phyloP scores from a whole-genome alignment of 805 yeast genomes.

The Wickerhamomyces subpelliculosus region DNA sequence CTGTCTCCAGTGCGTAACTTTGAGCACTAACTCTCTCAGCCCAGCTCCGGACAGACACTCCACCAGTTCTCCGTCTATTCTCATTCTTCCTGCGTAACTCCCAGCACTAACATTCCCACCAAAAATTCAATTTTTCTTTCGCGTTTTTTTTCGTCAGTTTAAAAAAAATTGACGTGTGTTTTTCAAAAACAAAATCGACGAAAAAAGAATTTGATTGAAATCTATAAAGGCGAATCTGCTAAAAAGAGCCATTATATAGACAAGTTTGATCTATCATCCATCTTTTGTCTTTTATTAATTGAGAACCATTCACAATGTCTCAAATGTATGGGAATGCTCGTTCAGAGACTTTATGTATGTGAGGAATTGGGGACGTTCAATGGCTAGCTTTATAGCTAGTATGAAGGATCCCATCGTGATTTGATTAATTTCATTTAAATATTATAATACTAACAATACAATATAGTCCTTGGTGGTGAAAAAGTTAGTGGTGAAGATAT shows the following conservation, averaged over 20 bases:
- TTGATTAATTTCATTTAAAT: too few species aligned
- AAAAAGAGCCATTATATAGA: too few species aligned
- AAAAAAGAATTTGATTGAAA: background rate
- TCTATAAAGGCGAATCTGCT: slow-evolving; percentile 2
- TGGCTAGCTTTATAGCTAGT: too few species aligned
- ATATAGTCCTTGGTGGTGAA: slow-evolving; percentile 80
- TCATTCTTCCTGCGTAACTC: background rate
- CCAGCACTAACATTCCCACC: background rate
- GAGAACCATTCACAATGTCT: slow-evolving; percentile 31
- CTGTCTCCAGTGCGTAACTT: background rate
- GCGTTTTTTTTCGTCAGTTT: background rate
- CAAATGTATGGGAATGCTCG: slow-evolving; percentile 73
- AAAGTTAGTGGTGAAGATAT: slow-evolving; percentile 94
- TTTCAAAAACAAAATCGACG: background rate
- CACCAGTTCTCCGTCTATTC: background rate
- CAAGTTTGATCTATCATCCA: too few species aligned
- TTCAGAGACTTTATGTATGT: slow-evolving; percentile 77
- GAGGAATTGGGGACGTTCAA: too few species aligned
- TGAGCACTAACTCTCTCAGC: background rate
- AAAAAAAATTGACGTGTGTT: too few species aligned
- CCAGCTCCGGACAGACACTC: too few species aligned
- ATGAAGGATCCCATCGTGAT: too few species aligned
- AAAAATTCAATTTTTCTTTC: background rate
- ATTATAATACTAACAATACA: slow-evolving; percentile 4
- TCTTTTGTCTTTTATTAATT: too few species aligned